Evolutionary conservation across 202 grass and related monocot species (phyloP).

Genomic region (Setaria viridis): DNA sequence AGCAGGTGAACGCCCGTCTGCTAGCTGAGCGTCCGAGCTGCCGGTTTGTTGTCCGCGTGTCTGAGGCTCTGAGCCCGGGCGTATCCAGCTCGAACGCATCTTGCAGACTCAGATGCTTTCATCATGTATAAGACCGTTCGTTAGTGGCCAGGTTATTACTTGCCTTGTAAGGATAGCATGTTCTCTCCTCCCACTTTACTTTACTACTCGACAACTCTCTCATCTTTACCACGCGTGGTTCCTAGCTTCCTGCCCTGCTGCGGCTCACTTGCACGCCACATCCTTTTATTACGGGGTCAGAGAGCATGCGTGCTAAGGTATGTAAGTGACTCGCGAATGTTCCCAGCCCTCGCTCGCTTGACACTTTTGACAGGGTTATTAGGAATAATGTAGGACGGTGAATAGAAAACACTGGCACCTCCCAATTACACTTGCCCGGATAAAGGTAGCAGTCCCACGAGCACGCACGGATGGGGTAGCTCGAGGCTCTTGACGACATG

Average conservation of each 20-base stretch:
- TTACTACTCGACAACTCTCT: not conserved
- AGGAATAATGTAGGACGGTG: too few relatives aligned
- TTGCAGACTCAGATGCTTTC: not conserved
- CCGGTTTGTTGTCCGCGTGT: not conserved
- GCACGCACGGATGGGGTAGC: not conserved
- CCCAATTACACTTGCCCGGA: not conserved
- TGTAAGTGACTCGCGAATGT: not conserved
- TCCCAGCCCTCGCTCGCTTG: not conserved
- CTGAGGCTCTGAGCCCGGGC: not conserved
- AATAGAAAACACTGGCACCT: not conserved
- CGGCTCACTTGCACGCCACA: conserved; percentile 2
- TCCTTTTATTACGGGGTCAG: too few relatives aligned
- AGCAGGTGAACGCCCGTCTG: not conserved
- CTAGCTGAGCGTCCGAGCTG: too few relatives aligned
- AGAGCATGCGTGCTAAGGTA: not conserved
- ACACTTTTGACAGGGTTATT: not conserved
- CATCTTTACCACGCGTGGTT: not conserved
- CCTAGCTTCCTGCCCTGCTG: not conserved
- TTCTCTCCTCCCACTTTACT: not conserved
- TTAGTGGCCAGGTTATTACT: not conserved
- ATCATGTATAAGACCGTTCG: too few relatives aligned
- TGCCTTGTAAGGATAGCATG: conserved; percentile 30
- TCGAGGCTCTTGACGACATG: not conserved
- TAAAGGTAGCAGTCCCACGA: not conserved
- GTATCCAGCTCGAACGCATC: not conserved